phyloP scores from a whole-genome alignment of 345 rosid genomes.

The Alliaria petiolata region DNA sequence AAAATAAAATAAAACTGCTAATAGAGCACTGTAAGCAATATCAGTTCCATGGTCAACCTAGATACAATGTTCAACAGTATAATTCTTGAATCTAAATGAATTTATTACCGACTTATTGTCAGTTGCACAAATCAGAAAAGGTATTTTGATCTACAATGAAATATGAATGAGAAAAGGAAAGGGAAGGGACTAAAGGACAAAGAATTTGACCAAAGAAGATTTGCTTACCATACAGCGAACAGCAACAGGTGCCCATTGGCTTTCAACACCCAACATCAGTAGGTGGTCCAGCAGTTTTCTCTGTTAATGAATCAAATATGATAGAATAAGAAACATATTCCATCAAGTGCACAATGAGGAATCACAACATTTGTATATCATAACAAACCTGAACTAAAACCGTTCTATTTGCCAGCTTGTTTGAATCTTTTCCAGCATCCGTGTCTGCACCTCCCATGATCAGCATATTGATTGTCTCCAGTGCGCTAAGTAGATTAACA shows the following conservation, averaged over 20 bases:
- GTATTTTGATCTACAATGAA: not conserved
- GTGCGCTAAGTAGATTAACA: constrained; percentile 74
- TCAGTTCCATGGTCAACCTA: constrained; percentile 10
- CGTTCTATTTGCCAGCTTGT: constrained; percentile 74
- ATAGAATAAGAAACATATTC: constrained; percentile 11
- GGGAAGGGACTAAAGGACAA: not conserved
- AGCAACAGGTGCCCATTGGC: constrained; percentile 93
- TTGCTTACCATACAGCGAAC: constrained; percentile 76
- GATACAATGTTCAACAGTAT: constrained; percentile 7
- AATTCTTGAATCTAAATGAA: not conserved
- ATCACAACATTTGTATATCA: not conserved
- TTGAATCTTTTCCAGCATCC: constrained; percentile 71
- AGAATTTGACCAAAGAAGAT: constrained; percentile 9
- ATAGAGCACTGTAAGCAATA: not conserved
- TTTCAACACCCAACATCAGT: constrained; percentile 86
- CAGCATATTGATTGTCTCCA: constrained; percentile 84
- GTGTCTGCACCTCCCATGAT: constrained; percentile 64
- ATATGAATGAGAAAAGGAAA: not conserved
- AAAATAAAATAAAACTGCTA: not conserved
- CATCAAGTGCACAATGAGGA: not conserved
- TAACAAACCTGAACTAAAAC: constrained; percentile 81
- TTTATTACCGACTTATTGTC: not conserved
- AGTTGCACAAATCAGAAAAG: not conserved
- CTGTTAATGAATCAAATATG: constrained; percentile 40
- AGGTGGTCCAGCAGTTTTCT: constrained; percentile 77